These are phyloP conservation scores for Yamagishiella unicocca DNA, from an alignment of 139 green algal genomes.

Conservation along the genomic window DNA sequence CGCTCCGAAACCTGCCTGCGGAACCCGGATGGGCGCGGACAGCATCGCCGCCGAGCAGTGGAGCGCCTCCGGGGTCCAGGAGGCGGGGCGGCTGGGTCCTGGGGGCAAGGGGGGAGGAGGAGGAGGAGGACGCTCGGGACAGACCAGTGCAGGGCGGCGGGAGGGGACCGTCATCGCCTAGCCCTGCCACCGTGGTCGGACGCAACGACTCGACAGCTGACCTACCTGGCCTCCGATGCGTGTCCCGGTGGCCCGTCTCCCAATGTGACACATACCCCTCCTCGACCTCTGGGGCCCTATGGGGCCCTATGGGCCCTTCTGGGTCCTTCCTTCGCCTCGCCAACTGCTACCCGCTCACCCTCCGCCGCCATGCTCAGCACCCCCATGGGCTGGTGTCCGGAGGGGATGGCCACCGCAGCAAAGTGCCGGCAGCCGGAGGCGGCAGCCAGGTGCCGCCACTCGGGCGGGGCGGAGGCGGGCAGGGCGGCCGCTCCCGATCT, in stretches of 20 bases:
- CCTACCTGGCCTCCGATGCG: too few relatives aligned
- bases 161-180: neutral
- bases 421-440: slow-evolving; percentile 7
- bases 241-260: too few relatives aligned
- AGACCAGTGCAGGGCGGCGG: too few relatives aligned
- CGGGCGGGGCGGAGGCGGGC: neutral
- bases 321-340: too few relatives aligned
- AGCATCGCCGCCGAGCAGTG: slow-evolving; percentile 21
- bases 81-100: slow-evolving; percentile 1
- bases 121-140: neutral
- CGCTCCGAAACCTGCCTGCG: neutral
- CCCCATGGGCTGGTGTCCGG: neutral
- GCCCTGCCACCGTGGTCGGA: too few relatives aligned
- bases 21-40: neutral
- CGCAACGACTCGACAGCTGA: too few relatives aligned
- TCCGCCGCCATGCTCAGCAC: slow-evolving; percentile 23
- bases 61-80: slow-evolving; percentile 5
- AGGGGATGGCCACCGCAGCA: slow-evolving; percentile 14
- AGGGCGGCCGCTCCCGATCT: neutral
- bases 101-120: neutral
- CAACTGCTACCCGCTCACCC: neutral
- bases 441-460: slow-evolving; percentile 5
- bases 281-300: too few relatives aligned
- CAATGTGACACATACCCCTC: too few relatives aligned
- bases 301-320: too few relatives aligned